Evolutionary conservation across 108 stramenopile genomes (phyloP), one percentile per base, ranked within the genome.

Genomic region (Cyclotella kingstonii): DNA sequence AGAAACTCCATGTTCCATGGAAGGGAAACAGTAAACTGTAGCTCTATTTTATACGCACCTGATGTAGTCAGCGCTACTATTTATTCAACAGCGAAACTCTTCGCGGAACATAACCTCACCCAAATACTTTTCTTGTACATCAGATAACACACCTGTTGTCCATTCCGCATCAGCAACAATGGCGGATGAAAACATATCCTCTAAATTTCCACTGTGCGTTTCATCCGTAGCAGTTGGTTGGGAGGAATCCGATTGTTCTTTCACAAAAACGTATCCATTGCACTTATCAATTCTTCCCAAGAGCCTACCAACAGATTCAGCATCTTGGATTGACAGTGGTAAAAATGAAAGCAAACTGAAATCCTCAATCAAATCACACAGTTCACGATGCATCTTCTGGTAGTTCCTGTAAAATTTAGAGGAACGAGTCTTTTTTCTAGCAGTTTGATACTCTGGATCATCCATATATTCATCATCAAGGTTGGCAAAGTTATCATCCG

Each of bases 301-400:
- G 3, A 90, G 86, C 21, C 88, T 68, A 17, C 91, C 91, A 34
- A 93, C 88, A 45, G 80, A 81, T 49, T 75, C 86, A 11, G 88
- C 91, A 76, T 82, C 80, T 34, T 81, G 75, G 42, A 93, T 90
- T 36, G 89, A 79, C 48, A 89, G 67, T 6, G 88, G 86, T 14
- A 84, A 19, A 58, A 87, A 93, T 0, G 68, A 72, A 49, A 93
- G 53, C 59, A 93, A 51, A n/a, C 86, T 80, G 51, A 82, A 93
- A 52, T 93, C 91, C 36, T 90, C 83, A 0, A 93, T 81, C 29
- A 90, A 67, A 63, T 93, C 91, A 15, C 86, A 86, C 36, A 93
- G 70, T 25, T 63, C 68, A 41, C 69, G 48, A 53, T 89, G 86
- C 29, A 93, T 47, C 52, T 82, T 87, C 19, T 48, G 42, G 59